Base-by-base conservation (phyloP, 2,329 filamentous ascomycete species). In the Apiospora kogelbergensis region DNA sequence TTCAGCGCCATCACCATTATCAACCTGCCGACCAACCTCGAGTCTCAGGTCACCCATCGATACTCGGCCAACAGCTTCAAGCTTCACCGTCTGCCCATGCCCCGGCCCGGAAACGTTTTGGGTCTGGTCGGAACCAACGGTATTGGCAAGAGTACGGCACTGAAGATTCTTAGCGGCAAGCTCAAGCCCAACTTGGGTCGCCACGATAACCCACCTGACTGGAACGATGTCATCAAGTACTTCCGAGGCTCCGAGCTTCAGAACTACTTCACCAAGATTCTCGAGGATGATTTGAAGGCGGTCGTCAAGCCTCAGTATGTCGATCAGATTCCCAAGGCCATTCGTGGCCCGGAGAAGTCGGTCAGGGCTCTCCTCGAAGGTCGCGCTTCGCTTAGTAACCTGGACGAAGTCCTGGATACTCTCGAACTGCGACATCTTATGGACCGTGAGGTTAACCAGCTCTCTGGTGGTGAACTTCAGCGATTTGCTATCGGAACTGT, bases 21-120 rank as follows among this genome's bases (percentile, higher is more conserved):
- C 94, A 99, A 99, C 86, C 86, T 99, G 87, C 96, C 97, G 76
- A 99, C 96, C 81, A 99, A 99, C 84, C 92, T 99, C 82, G 96
- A 99, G 83, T 97, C 92, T 74, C 93, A 98, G 82, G 94, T 99
- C 78, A 98, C 96, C 75, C 97, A 99, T 82, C 93, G 96, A 80
- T 99, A 99, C 86, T 97, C 95, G 68, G 95, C 96, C 81, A 99
- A 99, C 88, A 98, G 95, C 85, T 99, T 99, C 90, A 99, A 99
- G 88, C 90, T 99, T 74, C 96, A 99, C 83, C 91, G 97, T 76
- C 88, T 98, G 78, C 96, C 97, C 69, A 98, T 95, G 89, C 96
- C 96, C 72, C 91, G 96, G 71, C 95, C 96, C 41, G 96, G 96
- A 72, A 94, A 98, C 80, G 97, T 99, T 40, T 84, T 99, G 69